A percentile compares a stretch with the other conserved stretches of the same genome.
phyloP scores from a whole-genome alignment of 2,329 filamentous ascomycete species.

The Scytalidium sp. region DNA sequence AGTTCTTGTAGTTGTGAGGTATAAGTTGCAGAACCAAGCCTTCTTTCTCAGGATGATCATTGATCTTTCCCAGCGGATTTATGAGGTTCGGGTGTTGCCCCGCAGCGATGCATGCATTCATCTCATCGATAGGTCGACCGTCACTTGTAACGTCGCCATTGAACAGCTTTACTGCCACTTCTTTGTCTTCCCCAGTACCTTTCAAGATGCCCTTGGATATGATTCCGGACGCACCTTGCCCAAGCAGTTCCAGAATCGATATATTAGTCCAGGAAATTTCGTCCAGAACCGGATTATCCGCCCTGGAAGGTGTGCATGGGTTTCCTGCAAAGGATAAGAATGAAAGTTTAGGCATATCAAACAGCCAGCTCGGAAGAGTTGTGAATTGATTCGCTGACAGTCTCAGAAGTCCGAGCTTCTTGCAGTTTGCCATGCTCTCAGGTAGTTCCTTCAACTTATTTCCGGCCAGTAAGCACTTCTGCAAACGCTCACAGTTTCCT shows the following conservation, averaged over 20 bases:
- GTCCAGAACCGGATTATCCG: slow-evolving; percentile 27
- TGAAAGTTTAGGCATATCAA: slow-evolving; percentile 40
- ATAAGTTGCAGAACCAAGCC: slow-evolving; percentile 47
- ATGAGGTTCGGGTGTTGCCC: slow-evolving; percentile 45
- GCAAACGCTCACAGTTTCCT: slow-evolving; percentile 37
- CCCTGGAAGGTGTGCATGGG: slow-evolving; percentile 33
- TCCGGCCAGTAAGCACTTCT: slow-evolving; percentile 48
- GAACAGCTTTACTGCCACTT: slow-evolving; percentile 48
- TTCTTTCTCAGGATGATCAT: slow-evolving; percentile 35
- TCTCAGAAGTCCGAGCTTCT: slow-evolving; percentile 40
- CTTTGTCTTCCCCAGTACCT: slow-evolving; percentile 23
- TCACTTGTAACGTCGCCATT: slow-evolving; percentile 44
- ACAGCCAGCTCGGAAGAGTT: slow-evolving; percentile 40
- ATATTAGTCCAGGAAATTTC: slow-evolving; percentile 39
- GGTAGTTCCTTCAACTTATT: slow-evolving; percentile 40
- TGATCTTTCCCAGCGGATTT: slow-evolving; percentile 40
- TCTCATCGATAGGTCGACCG: slow-evolving; percentile 46
- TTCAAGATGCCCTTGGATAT: slow-evolving; percentile 40
- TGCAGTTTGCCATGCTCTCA: slow-evolving; percentile 39
- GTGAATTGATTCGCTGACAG: slow-evolving; percentile 39
- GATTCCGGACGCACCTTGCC: slow-evolving; percentile 43
- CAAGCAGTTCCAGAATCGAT: slow-evolving; percentile 36
- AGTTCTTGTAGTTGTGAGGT: slow-evolving; percentile 37
- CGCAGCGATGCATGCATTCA: slow-evolving; percentile 43
- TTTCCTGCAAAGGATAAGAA: slow-evolving; percentile 47